Evolutionary conservation across 2,329 filamentous ascomycete species (phyloP).

Genomic region (Lecanicillium sp.): DNA sequence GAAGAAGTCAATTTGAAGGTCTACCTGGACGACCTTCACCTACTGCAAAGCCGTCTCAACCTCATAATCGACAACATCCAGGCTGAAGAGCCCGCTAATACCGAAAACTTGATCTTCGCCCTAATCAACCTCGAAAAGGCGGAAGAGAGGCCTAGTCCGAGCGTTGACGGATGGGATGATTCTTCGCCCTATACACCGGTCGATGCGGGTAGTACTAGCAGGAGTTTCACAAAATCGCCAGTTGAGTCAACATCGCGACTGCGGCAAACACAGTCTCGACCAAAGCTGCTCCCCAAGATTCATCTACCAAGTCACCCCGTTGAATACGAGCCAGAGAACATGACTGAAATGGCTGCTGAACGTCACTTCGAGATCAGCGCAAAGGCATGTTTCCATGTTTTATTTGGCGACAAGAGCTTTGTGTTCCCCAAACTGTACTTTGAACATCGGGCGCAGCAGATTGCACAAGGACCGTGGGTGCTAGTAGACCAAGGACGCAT

Average conservation of each 20-base stretch:
- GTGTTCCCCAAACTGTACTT: slow-evolving; percentile 89
- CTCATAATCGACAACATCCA: slow-evolving; percentile 77
- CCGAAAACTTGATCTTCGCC: slow-evolving; percentile 64
- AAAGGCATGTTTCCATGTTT: slow-evolving; percentile 90
- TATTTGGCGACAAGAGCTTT: slow-evolving; percentile 94
- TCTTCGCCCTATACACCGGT: slow-evolving; percentile 58
- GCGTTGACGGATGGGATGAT: slow-evolving; percentile 88
- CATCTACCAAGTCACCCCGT: slow-evolving; percentile 77
- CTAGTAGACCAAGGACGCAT: slow-evolving; percentile 63
- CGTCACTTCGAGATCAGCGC: slow-evolving; percentile 84
- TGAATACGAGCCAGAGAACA: slow-evolving; percentile 75
- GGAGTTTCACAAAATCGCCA: slow-evolving; percentile 26
- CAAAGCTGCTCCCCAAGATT: slow-evolving; percentile 57
- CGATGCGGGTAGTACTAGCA: slow-evolving; percentile 43
- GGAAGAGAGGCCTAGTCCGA: slow-evolving; percentile 57
- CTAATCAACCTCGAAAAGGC: slow-evolving; percentile 70
- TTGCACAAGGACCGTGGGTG: slow-evolving; percentile 82
- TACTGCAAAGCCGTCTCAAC: slow-evolving; percentile 79
- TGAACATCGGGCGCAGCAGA: slow-evolving; percentile 70
- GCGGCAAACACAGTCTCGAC: slow-evolving; percentile 27
- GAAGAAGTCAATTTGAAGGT: slow-evolving; percentile 82
- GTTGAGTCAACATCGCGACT: slow-evolving; percentile 31
- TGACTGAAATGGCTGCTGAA: slow-evolving; percentile 69
- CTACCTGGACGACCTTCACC: slow-evolving; percentile 78
- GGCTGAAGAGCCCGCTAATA: slow-evolving; percentile 59